Percentiles rank a stretch among this genome's conserved stretches.
These are phyloP conservation scores for Laburnicola sp. DNA, from an alignment of 2,329 filamentous ascomycete genomes.

Conservation along the genomic window DNA sequence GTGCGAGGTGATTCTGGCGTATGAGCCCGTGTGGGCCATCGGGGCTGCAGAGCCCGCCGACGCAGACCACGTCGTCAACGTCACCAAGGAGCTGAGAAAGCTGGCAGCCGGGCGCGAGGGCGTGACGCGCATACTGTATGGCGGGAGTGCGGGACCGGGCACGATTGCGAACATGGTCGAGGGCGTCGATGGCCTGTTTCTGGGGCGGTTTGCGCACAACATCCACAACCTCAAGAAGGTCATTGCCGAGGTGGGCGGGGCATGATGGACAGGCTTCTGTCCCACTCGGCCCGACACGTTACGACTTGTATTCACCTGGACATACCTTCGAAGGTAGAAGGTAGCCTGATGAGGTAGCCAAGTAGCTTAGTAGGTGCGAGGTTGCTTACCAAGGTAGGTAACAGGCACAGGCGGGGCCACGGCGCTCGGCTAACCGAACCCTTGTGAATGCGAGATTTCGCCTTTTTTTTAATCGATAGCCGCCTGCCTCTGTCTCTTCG, in stretches of 20 bases:
- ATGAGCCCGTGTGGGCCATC: slow-evolving; percentile 90
- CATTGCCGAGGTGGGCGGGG: slow-evolving; percentile 67
- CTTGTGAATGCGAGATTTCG: slow-evolving; percentile 6
- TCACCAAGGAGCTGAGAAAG: slow-evolving; percentile 67
- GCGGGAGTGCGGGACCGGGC: slow-evolving; percentile 79
- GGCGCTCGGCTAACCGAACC: slow-evolving; percentile 1
- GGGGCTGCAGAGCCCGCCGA: slow-evolving; percentile 72
- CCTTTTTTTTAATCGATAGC: slow-evolving; percentile 19
- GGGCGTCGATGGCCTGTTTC: slow-evolving; percentile 76
- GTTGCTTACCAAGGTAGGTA: too few species aligned
- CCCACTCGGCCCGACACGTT: too few species aligned
- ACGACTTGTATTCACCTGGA: too few species aligned
- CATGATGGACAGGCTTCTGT: slow-evolving; percentile 2
- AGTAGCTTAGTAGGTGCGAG: too few species aligned
- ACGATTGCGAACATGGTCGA: slow-evolving; percentile 69
- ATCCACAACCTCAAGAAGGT: slow-evolving; percentile 71
- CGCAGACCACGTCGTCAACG: slow-evolving; percentile 71
- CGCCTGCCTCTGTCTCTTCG: slow-evolving; percentile 19
- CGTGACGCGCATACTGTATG: slow-evolving; percentile 72
- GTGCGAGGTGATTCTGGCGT: slow-evolving; percentile 75
- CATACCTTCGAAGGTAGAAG: too few species aligned
- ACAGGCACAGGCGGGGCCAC: too few species aligned
- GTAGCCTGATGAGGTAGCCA: too few species aligned
- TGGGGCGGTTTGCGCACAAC: slow-evolving; percentile 81
- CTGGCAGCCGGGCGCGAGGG: slow-evolving; percentile 58